phyloP scores from a whole-genome alignment of 108 stramenopile genomes.

The Nannochloropsis gaditana region DNA sequence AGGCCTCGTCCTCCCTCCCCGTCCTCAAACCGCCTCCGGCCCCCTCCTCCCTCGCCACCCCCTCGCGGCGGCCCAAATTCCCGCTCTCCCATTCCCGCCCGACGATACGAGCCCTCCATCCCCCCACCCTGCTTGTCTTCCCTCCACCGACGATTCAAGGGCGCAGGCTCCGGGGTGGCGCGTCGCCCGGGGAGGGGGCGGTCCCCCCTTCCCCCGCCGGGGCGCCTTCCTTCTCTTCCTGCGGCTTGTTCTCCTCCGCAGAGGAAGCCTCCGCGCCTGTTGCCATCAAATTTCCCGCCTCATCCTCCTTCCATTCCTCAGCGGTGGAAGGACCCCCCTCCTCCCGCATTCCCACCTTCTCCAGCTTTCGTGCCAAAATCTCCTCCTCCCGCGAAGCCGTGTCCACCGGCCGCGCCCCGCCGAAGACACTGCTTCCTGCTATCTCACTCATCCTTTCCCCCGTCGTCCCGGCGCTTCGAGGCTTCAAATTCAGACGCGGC shows the following conservation, averaged over 20 bases:
- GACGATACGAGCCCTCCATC: background rate
- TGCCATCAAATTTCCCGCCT: background rate
- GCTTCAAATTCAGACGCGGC: conserved; percentile 28
- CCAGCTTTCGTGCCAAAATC: conserved; percentile 21
- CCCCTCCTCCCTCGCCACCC: background rate
- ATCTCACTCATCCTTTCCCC: background rate
- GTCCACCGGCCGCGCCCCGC: conserved; percentile 41
- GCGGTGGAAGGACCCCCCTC: background rate
- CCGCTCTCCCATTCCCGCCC: background rate
- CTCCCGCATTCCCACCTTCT: background rate
- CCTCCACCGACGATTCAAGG: background rate
- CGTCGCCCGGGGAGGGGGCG: background rate
- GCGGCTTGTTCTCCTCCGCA: background rate
- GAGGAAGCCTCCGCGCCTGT: background rate
- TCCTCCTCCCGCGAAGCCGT: conserved; percentile 40
- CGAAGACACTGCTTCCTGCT: conserved; percentile 29
- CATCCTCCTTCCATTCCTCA: background rate
- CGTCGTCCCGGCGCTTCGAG: conserved; percentile 7
- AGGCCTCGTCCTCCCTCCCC: background rate
- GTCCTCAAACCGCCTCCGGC: background rate
- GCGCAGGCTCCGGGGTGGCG: background rate
- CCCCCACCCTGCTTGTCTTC: background rate
- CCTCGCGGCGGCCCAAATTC: background rate
- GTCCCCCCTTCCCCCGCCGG: background rate
- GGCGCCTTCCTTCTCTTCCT: background rate